Evolutionary conservation across 331 rosid species (phyloP).

Genomic region (Quercus phellos): DNA sequence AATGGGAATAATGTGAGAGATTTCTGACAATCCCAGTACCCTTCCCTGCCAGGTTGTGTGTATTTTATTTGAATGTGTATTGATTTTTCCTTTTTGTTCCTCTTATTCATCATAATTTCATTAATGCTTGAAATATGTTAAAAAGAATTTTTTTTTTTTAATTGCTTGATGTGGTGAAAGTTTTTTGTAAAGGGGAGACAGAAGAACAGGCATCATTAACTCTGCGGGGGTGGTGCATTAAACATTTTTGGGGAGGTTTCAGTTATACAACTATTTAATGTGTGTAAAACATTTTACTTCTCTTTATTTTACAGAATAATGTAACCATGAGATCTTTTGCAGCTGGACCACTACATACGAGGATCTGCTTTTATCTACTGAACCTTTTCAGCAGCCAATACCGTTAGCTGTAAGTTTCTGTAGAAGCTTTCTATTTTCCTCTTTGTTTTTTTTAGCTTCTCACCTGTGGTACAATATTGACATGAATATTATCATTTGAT

Average conservation of each 20-base stretch:
- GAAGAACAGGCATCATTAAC: background rate
- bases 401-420: slow-evolving; percentile 60
- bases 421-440: background rate
- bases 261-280: background rate
- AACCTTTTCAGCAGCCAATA: slow-evolving; percentile 57
- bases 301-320: too few relatives aligned
- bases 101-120: background rate
- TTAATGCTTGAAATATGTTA: background rate
- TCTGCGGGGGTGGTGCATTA: too few relatives aligned
- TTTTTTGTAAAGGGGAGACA: background rate
- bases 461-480: slow-evolving; percentile 10
- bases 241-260: background rate
- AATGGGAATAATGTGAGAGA: background rate
- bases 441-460: background rate
- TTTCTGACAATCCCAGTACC: background rate
- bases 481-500: background rate
- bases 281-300: background rate
- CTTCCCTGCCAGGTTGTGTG: background rate
- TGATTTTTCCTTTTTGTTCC: background rate
- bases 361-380: slow-evolving; percentile 52
- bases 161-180: background rate
- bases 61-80: background rate
- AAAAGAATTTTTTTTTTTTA: background rate
- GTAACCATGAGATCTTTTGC: slow-evolving; percentile 27
- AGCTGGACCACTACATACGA: slow-evolving; percentile 59